Percentiles rank a stretch among this genome's conserved stretches.
Conservation (phyloP, 1,284 basidiomycete species). For the Anthracocystis setariae region DNA sequence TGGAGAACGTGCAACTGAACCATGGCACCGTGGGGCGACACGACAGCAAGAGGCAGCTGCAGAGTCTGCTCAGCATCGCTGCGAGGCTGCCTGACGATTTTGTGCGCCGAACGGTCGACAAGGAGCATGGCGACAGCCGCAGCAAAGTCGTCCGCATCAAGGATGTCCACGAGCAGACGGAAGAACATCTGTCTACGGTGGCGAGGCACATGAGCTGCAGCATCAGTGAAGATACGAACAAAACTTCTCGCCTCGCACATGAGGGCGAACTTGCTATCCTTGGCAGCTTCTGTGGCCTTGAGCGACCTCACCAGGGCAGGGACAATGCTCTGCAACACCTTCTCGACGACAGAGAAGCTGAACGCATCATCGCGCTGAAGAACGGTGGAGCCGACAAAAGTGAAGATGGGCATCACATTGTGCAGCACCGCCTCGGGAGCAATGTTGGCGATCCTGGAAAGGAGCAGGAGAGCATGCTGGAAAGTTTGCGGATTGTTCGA, state of each 20-base stretch:
- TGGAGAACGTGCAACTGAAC: constrained; percentile 72
- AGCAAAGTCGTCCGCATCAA: constrained; percentile 84
- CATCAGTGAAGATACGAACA: constrained; percentile 87
- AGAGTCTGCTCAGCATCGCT: constrained; percentile 68
- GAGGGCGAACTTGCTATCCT: constrained; percentile 29
- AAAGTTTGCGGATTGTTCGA: constrained; percentile 93
- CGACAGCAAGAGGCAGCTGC: constrained; percentile 74
- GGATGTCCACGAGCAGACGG: constrained; percentile 84
- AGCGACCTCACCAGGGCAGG: constrained; percentile 79
- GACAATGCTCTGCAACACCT: constrained; percentile 91
- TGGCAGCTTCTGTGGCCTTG: constrained; percentile 51
- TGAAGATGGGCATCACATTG: constrained; percentile 98
- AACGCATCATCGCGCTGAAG: constrained; percentile 96
- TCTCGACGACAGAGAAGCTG: constrained; percentile 93
- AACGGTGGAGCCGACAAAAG: constrained; percentile 96
- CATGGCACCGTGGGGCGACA: constrained; percentile 73
- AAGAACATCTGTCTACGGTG: constrained; percentile 92
- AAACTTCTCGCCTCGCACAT: constrained; percentile 72
- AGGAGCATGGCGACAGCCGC: constrained; percentile 86
- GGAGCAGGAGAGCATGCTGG: constrained; percentile 89
- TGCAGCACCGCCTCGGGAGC: constrained; percentile 90
- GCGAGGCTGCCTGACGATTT: constrained; percentile 76
- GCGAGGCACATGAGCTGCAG: constrained; percentile 83
- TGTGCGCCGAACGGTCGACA: constrained; percentile 80
- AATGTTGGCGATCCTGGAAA: constrained; percentile 83